phyloP scores from a whole-genome alignment of 2,329 filamentous ascomycete species.

The Fusarium pseudoanthophilum region DNA sequence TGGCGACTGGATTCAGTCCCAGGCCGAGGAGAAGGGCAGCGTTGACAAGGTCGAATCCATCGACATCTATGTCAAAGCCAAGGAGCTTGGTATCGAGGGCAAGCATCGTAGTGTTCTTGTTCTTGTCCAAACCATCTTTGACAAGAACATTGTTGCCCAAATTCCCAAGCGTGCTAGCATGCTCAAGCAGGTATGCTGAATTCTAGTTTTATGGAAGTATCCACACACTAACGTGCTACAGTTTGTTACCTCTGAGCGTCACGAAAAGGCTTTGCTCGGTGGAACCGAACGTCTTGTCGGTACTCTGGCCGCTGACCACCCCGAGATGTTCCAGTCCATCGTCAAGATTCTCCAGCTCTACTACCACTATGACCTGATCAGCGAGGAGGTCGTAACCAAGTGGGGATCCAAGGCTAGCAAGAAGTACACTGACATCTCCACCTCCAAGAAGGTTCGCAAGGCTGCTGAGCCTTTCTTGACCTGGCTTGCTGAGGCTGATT shows the following conservation, averaged over 20 bases:
- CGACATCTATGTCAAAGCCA: conserved; percentile 94
- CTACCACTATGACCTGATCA: conserved; percentile 90
- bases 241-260: conserved; percentile 89
- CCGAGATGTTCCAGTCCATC: conserved; percentile 79
- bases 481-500: conserved; percentile 88
- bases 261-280: conserved; percentile 94
- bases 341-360: conserved; percentile 89
- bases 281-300: conserved; percentile 93
- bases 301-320: conserved; percentile 75
- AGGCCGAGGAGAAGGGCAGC: conserved; percentile 76
- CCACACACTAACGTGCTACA: conserved; percentile 51
- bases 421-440: conserved; percentile 92
- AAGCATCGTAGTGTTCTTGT: conserved; percentile 96
- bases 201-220: background rate
- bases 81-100: conserved; percentile 91
- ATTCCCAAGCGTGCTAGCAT: conserved; percentile 85
- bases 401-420: conserved; percentile 98
- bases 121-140: conserved; percentile 92
- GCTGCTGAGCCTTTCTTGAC: conserved; percentile 92
- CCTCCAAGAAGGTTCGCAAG: conserved; percentile 95
- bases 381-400: conserved; percentile 86
- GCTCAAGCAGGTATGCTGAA: conserved; percentile 79
- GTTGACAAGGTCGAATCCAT: conserved; percentile 86
- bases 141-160: conserved; percentile 88
- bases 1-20: conserved; percentile 87